phyloP scores from a whole-genome alignment of 2,329 filamentous ascomycete genomes.

The Incumbomyces delicatus region DNA sequence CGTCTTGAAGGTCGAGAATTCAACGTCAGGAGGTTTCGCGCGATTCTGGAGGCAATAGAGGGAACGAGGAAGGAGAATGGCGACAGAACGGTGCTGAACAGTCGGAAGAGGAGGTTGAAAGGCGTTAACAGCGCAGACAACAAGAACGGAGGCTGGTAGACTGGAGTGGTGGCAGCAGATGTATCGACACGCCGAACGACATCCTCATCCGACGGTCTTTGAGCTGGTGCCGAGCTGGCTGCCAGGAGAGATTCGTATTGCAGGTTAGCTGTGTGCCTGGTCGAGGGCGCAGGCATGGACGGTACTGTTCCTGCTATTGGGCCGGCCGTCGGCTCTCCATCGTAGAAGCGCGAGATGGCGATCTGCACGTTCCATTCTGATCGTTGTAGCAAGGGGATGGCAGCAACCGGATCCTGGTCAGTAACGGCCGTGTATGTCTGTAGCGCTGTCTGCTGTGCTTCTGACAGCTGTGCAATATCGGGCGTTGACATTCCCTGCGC shows the following conservation, averaged over 20 bases:
- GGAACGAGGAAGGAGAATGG: constrained; percentile 73
- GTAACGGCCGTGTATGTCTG: constrained; percentile 85
- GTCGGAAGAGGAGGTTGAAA: constrained; percentile 64
- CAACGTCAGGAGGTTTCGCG: constrained; percentile 72
- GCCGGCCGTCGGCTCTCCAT: constrained; percentile 73
- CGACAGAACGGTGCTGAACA: constrained; percentile 59
- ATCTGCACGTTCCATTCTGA: constrained; percentile 99
- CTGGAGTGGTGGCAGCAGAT: constrained; percentile 54
- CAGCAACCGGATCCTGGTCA: constrained; percentile 65
- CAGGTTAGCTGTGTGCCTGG: constrained; percentile 63
- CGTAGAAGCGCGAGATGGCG: constrained; percentile 94
- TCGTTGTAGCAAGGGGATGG: constrained; percentile 66
- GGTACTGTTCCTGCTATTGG: constrained; percentile 56
- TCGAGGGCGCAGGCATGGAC: constrained; percentile 49
- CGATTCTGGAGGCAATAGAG: constrained; percentile 44
- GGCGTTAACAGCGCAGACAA: constrained; percentile 71
- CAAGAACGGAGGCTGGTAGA: constrained; percentile 63
- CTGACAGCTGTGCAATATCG: constrained; percentile 58
- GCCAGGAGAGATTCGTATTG: constrained; percentile 48
- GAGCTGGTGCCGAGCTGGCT: constrained; percentile 24
- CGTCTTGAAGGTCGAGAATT: constrained; percentile 47
- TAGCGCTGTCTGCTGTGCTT: constrained; percentile 70
- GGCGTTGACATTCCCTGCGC: constrained; percentile 35
- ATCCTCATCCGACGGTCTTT: constrained; percentile 14
- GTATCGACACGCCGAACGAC: constrained; percentile 58